Conservation (phyloP, 1,139 yeast species). For the Hanseniaspora sp. region DNA sequence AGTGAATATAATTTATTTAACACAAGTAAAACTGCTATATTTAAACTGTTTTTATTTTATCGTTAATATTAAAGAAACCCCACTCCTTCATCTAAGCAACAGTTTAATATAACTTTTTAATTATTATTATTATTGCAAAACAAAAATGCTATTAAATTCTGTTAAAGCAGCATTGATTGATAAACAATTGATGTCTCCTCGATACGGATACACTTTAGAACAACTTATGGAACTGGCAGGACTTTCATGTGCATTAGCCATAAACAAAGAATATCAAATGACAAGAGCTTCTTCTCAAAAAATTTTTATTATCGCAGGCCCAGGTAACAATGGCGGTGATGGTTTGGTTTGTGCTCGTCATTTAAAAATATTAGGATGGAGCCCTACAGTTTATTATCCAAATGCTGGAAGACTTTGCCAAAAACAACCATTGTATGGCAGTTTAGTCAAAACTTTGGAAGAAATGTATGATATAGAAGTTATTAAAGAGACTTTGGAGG, state of each 20-base stretch:
- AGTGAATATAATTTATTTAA: no score
- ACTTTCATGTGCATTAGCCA: conserved; percentile 80
- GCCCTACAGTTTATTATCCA: conserved; percentile 62
- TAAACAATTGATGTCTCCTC: conserved; percentile 72
- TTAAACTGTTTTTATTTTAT: no score
- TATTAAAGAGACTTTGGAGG: conserved; percentile 8
- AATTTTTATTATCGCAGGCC: conserved; percentile 71
- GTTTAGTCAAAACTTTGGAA: conserved; percentile 11
- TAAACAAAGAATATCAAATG: conserved; percentile 44
- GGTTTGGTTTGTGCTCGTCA: conserved; percentile 95
- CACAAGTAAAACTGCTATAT: no score
- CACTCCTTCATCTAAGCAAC: background rate
- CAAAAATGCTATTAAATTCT: conserved; percentile 39
- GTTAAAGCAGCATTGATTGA: conserved; percentile 71
- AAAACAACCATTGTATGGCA: conserved; percentile 10
- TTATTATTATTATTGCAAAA: background rate
- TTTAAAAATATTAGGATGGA: conserved; percentile 64
- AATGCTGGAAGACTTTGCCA: conserved; percentile 21
- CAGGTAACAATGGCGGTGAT: conserved; percentile 95
- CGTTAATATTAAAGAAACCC: background rate
- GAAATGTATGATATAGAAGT: conserved; percentile 7
- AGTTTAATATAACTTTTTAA: no score
- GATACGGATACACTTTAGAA: conserved; percentile 71
- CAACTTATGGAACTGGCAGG: conserved; percentile 98
- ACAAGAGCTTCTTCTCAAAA: conserved; percentile 20